A percentile compares a stretch with the other conserved stretches of the same genome.
These are phyloP conservation scores for Articulospora tetracladia DNA, from an alignment of 495 filamentous ascomycete species.

Conservation along the genomic window DNA sequence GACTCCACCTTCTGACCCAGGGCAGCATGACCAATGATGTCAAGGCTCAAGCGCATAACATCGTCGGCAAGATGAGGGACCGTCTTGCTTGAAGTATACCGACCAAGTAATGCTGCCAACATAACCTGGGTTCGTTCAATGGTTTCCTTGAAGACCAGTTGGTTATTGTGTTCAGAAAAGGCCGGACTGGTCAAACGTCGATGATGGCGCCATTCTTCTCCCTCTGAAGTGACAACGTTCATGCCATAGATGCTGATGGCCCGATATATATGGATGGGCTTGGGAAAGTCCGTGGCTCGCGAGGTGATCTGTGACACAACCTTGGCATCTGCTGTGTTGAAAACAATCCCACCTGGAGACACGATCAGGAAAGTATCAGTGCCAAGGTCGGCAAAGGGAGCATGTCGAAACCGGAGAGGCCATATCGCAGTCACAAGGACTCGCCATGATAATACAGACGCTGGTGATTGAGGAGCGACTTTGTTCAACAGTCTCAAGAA, in stretches of 20 bases:
- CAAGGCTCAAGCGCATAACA: neutral
- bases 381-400: neutral
- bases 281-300: slow-evolving; percentile 62
- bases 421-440: neutral
- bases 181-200: slow-evolving; percentile 63
- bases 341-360: neutral
- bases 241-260: slow-evolving; percentile 57
- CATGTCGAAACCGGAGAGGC: slow-evolving; percentile 1
- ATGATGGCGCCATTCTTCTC: slow-evolving; percentile 61
- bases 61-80: neutral
- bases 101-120: slow-evolving; percentile 2
- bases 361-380: slow-evolving; percentile 9
- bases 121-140: slow-evolving; percentile 2
- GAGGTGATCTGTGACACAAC: slow-evolving; percentile 54
- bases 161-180: slow-evolving; percentile 70
- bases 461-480: neutral
- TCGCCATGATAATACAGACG: neutral
- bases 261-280: slow-evolving; percentile 53
- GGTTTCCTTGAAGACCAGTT: slow-evolving; percentile 37
- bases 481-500: neutral
- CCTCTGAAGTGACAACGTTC: slow-evolving; percentile 63
- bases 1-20: slow-evolving; percentile 5
- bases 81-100: neutral
- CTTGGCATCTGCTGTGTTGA: slow-evolving; percentile 41
- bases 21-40: slow-evolving; percentile 9